Percentiles rank a stretch among this genome's conserved stretches.
phyloP scores from a whole-genome alignment of 2,329 filamentous ascomycete species.

The Colletotrichum sp. region DNA sequence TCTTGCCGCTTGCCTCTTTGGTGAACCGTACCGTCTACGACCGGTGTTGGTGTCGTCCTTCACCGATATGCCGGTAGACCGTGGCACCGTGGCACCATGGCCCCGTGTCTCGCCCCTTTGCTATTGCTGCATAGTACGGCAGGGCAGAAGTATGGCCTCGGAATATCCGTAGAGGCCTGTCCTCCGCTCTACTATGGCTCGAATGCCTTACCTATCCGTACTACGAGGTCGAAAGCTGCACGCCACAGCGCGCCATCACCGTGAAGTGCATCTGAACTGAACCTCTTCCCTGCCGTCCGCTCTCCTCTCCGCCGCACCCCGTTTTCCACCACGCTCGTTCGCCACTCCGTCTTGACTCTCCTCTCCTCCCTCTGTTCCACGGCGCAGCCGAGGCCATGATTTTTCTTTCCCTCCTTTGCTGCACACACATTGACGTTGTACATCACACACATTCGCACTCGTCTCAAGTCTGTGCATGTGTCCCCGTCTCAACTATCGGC shows the following conservation, averaged over 20 bases:
- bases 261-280: neutral
- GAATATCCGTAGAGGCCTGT: neutral
- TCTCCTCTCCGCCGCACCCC: neutral
- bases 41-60: neutral
- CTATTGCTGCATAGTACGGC: neutral
- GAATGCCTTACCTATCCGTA: neutral
- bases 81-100: neutral
- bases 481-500: constrained; percentile 10
- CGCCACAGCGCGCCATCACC: neutral
- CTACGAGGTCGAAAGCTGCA: neutral
- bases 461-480: constrained; percentile 4
- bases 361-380: neutral
- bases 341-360: constrained; percentile 1
- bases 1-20: neutral
- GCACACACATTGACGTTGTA: neutral
- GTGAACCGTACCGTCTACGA: neutral
- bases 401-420: neutral
- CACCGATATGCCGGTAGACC: neutral
- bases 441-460: neutral
- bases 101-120: neutral
- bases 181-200: neutral
- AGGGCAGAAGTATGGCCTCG: neutral
- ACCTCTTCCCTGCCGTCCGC: neutral
- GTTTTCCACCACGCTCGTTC: neutral
- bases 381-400: neutral